Evolutionary conservation across 805 yeast genomes (phyloP), one percentile per base, ranked within the genome.

Genomic region (Candida dajiaensis): DNA sequence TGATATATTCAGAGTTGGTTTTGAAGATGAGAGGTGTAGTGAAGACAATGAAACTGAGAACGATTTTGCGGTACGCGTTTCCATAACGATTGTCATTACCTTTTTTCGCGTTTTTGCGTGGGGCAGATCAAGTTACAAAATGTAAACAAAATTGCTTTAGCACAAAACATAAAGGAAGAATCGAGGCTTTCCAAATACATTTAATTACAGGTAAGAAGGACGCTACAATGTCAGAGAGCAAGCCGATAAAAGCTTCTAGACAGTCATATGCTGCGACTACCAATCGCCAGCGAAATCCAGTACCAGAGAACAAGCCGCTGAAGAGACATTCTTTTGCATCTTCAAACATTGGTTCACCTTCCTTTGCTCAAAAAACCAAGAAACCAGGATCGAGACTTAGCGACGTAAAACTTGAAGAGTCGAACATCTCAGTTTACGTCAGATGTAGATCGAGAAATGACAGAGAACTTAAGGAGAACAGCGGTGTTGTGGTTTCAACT

Each of bases 401-500:
- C 31, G 50, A 47, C 19, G 25, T 16, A 6, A 45, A 42, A 3
- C 38, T 37, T 6, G 61, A 59, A 42, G 64, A 59, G 43, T 49
- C 62, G 2, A 75, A 78, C 50, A 77, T 79, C 18, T 72, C 72
- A 33, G 85, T 79, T 1, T 78, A 70, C 47, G 82, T 78, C 3
- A 67, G 85, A 44, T 77, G 83, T 50, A 63, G 84, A 40, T 76
- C 81, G 0, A 64, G 84, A 48, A 78, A 72, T 46, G 75, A 72
- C 16, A 63, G 81, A 25, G 85, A 79, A 54, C 67, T 78, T 29
- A 66, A 66, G 41, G 83, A 78, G 46, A 76, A 75, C 51, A 71
- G 80, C 41, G 76, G 76, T 15, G 83, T 78, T 4, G 81, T 77
- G 2, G 75, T 78, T 1, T 74, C 78, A 4, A 74, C 78, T 2